Conservation (phyloP, 1,284 basidiomycete species). For the Phenoliferia sp. region DNA sequence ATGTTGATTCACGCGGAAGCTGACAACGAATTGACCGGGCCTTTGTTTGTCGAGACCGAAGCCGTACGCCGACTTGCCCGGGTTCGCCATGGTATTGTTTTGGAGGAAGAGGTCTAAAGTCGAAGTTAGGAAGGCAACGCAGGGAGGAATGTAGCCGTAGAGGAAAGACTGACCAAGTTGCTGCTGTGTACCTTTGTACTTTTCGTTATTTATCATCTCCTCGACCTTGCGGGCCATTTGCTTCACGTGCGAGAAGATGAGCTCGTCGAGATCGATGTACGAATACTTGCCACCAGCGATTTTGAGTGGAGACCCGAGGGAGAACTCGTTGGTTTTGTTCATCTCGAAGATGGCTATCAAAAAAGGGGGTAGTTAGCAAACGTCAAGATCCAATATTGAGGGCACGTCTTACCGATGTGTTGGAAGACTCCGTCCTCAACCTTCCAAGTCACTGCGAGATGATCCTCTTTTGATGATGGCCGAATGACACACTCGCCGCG, state of each 20-base stretch:
- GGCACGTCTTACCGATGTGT: conserved; percentile 68
- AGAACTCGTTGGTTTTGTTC: conserved; percentile 60
- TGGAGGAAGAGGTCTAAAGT: conserved; percentile 74
- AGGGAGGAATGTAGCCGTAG: not conserved
- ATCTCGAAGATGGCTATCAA: conserved; percentile 79
- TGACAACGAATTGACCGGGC: conserved; percentile 83
- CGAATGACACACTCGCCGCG: conserved; percentile 93
- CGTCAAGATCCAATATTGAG: not conserved
- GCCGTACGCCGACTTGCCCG: conserved; percentile 89
- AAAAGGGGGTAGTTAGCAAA: conserved; percentile 24
- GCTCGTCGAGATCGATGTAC: conserved; percentile 93
- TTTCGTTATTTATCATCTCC: conserved; percentile 91
- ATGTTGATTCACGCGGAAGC: conserved; percentile 81
- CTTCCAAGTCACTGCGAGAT: conserved; percentile 98
- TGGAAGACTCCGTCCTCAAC: conserved; percentile 95
- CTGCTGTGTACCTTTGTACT: conserved; percentile 83
- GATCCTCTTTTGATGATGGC: conserved; percentile 87
- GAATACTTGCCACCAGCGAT: conserved; percentile 62
- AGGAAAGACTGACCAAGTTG: conserved; percentile 63
- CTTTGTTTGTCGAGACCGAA: conserved; percentile 74
- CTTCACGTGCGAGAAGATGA: conserved; percentile 96
- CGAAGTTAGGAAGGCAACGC: conserved; percentile 9
- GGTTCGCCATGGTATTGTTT: conserved; percentile 87
- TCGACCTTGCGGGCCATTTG: conserved; percentile 91
- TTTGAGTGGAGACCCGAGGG: conserved; percentile 31